These are phyloP conservation scores for Phytophthora boehmeriae DNA, from an alignment of 352 stramenopile genomes.

Conservation along the genomic window DNA sequence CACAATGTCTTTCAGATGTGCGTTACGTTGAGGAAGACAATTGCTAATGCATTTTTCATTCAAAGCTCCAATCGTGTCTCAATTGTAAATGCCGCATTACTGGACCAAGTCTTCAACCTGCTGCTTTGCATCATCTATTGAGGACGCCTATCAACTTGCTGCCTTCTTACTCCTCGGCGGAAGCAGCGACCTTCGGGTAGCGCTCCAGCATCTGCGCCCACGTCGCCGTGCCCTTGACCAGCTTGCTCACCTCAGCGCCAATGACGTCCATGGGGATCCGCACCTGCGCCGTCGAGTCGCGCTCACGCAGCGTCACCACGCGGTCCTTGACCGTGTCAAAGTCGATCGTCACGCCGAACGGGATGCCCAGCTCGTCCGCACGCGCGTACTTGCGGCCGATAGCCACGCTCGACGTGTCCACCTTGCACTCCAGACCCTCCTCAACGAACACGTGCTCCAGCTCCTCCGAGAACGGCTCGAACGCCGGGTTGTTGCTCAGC, in stretches of 20 bases:
- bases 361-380: conserved; percentile 97
- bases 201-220: conserved; percentile 85
- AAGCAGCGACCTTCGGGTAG: conserved; percentile 83
- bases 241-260: conserved; percentile 78
- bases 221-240: conserved; percentile 84
- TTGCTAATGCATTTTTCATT: too few relatives aligned
- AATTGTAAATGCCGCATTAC: not conserved
- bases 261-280: conserved; percentile 90
- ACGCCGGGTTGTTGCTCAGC: conserved; percentile 89
- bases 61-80: not conserved
- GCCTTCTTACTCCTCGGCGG: conserved; percentile 28
- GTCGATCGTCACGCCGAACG: conserved; percentile 99
- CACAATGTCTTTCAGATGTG: too few relatives aligned
- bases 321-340: conserved; percentile 94
- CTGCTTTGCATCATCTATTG: conserved; percentile 1
- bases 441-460: conserved; percentile 74
- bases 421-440: conserved; percentile 87
- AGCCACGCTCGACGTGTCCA: conserved; percentile 95
- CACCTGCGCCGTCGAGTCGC: conserved; percentile 97
- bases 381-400: conserved; percentile 97
- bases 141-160: not conserved
- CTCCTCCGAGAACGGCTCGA: conserved; percentile 83
- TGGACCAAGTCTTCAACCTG: not conserved
- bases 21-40: too few relatives aligned
- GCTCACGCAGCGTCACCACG: conserved; percentile 97